A percentile compares a stretch with the other conserved stretches of the same genome.
Conservation (phyloP, 306 rosid species). For the Clitoria ternatea region DNA sequence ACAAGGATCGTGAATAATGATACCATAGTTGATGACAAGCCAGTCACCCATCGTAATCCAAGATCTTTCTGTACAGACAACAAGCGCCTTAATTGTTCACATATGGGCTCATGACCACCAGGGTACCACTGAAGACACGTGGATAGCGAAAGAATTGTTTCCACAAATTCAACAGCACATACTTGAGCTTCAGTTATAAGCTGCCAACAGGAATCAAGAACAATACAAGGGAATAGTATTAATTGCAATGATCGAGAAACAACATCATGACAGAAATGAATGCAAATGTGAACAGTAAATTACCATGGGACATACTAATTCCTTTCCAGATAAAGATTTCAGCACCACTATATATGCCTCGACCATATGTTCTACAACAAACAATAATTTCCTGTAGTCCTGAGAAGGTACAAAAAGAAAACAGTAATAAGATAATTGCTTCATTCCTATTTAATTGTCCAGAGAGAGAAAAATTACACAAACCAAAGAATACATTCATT, state of each 20-base stretch:
- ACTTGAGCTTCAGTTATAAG: slow-evolving; percentile 66
- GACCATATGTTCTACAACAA: slow-evolving; percentile 53
- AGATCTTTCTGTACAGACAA: slow-evolving; percentile 67
- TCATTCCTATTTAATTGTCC: too few species aligned
- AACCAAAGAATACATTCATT: too few species aligned
- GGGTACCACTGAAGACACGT: slow-evolving; percentile 47
- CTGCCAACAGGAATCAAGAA: slow-evolving; percentile 35
- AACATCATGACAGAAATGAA: not conserved
- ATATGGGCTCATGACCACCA: slow-evolving; percentile 53
- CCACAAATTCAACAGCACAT: slow-evolving; percentile 59
- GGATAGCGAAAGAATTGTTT: slow-evolving; percentile 52
- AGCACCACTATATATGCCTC: slow-evolving; percentile 65
- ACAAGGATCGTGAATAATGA: slow-evolving; percentile 57
- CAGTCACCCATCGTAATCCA: slow-evolving; percentile 60
- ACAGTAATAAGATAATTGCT: slow-evolving; percentile 11
- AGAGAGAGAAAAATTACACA: too few species aligned
- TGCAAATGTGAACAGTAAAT: slow-evolving; percentile 13
- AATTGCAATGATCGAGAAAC: slow-evolving; percentile 9
- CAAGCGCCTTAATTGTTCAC: slow-evolving; percentile 63
- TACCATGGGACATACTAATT: slow-evolving; percentile 47
- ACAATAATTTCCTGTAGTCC: slow-evolving; percentile 62
- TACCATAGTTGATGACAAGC: slow-evolving; percentile 47
- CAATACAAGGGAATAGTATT: not conserved
- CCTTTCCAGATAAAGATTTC: slow-evolving; percentile 51
- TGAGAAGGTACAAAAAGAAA: slow-evolving; percentile 29